Evolutionary conservation across 2,329 filamentous ascomycete species (phyloP).

Genomic region (Zasmidium angulare): DNA sequence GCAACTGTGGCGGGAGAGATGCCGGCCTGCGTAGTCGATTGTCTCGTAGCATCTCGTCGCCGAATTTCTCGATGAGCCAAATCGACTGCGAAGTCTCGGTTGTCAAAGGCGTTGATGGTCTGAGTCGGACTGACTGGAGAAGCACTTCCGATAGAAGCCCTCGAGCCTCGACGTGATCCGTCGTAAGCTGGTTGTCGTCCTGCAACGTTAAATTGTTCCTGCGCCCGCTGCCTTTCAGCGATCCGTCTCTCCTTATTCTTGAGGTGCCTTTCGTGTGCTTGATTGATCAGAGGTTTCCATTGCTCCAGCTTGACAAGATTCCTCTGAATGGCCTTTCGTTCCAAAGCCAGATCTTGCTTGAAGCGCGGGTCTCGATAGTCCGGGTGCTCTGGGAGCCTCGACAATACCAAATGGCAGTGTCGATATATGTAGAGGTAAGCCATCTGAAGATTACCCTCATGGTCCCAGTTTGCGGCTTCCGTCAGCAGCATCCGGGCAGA

Average conservation of each 20-base stretch:
- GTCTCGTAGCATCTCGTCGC: conserved; percentile 62
- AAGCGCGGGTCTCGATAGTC: conserved; percentile 66
- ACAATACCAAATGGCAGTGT: conserved; percentile 79
- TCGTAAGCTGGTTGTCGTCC: conserved; percentile 8
- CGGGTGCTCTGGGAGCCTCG: conserved; percentile 73
- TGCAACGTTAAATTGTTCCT: conserved; percentile 20
- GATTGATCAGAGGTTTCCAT: conserved; percentile 75
- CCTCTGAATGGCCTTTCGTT: conserved; percentile 61
- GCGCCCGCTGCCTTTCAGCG: conserved; percentile 27
- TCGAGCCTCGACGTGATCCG: conserved; percentile 17
- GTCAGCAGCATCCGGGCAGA: conserved; percentile 32
- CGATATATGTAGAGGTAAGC: conserved; percentile 90
- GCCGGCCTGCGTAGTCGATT: conserved; percentile 52
- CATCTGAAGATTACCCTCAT: conserved; percentile 81
- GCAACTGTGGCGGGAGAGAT: conserved; percentile 47
- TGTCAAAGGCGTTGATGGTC: conserved; percentile 64
- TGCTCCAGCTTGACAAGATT: conserved; percentile 72
- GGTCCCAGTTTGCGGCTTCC: conserved; percentile 80
- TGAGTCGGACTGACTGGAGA: conserved; percentile 16
- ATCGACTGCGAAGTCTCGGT: conserved; percentile 74
- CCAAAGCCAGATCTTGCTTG: conserved; percentile 53
- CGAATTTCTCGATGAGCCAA: conserved; percentile 71
- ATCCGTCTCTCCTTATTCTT: conserved; percentile 48
- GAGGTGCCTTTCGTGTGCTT: conserved; percentile 67
- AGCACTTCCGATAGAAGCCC: conserved; percentile 11